Evolutionary conservation across 176 grass and related monocot genomes (phyloP).

Genomic region (Elymus sibiricus): DNA sequence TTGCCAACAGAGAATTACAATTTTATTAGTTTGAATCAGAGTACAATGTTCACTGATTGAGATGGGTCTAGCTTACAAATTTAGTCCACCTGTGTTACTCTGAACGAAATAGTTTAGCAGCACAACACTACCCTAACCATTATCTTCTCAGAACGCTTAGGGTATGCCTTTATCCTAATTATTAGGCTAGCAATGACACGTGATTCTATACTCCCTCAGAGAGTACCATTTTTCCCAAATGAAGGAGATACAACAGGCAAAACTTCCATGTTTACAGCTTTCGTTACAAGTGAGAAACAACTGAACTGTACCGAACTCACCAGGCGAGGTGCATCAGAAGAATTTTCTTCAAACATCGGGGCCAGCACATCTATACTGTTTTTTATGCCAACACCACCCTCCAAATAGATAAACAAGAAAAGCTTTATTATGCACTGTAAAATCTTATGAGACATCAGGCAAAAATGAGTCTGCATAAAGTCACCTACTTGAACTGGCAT

Average conservation of each 20-base stretch:
- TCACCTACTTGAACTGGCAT: slow-evolving; percentile 78
- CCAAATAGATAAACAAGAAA: slow-evolving; percentile 32
- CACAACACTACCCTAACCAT: neutral
- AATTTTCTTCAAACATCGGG: slow-evolving; percentile 56
- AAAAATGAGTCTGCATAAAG: neutral
- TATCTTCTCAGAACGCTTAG: slow-evolving; percentile 13
- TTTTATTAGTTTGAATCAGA: slow-evolving; percentile 12
- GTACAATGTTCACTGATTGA: neutral
- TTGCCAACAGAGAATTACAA: neutral
- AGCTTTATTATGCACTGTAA: slow-evolving; percentile 11
- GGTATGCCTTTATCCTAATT: slow-evolving; percentile 1
- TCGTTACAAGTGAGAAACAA: slow-evolving; percentile 10
- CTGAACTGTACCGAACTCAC: slow-evolving; percentile 41
- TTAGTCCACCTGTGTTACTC: neutral
- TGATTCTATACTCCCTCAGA: neutral
- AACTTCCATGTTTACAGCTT: slow-evolving; percentile 11
- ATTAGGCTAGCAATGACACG: neutral
- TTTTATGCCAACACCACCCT: slow-evolving; percentile 88
- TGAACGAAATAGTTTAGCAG: neutral
- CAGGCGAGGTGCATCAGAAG: slow-evolving; percentile 59
- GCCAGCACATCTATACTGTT: slow-evolving; percentile 79
- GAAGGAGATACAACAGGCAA: neutral
- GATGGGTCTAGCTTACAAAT: slow-evolving; percentile 9
- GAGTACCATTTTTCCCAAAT: neutral
- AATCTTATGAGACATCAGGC: neutral